Evolutionary conservation across 306 rosid genomes (phyloP).

Genomic region (Psophocarpus tetragonolobus): DNA sequence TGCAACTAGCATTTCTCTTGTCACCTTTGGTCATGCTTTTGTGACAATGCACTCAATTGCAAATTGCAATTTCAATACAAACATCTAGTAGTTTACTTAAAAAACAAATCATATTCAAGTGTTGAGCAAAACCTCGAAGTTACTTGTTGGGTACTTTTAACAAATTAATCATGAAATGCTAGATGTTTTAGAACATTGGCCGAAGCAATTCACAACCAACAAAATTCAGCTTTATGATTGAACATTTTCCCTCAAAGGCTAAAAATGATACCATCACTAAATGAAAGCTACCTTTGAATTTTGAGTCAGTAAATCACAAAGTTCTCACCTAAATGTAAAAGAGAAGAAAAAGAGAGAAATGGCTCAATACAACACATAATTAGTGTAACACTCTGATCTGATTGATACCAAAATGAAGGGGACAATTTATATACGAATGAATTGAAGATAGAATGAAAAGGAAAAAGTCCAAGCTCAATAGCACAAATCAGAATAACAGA

Average conservation of each 20-base stretch:
- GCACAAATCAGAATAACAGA: no score
- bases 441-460: no score
- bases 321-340: no score
- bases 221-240: background rate
- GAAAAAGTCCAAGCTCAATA: no score
- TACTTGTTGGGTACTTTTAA: no score
- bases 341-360: no score
- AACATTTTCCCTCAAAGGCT: slow-evolving; percentile 38
- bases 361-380: no score
- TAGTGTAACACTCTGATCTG: no score
- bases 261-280: slow-evolving; percentile 6
- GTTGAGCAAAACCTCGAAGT: slow-evolving; percentile 13
- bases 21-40: slow-evolving; percentile 75
- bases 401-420: no score
- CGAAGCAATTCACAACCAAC: background rate
- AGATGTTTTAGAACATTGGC: background rate
- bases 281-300: background rate
- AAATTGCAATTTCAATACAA: slow-evolving; percentile 82
- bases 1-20: no score
- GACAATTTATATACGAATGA: no score
- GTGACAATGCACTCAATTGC: slow-evolving; percentile 73
- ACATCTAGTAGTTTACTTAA: slow-evolving; percentile 61
- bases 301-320: no score
- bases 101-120: slow-evolving; percentile 86
- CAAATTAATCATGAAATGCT: background rate